Base-by-base conservation (phyloP, 2,329 filamentous ascomycete species). In the Aspergillus sp. region DNA sequence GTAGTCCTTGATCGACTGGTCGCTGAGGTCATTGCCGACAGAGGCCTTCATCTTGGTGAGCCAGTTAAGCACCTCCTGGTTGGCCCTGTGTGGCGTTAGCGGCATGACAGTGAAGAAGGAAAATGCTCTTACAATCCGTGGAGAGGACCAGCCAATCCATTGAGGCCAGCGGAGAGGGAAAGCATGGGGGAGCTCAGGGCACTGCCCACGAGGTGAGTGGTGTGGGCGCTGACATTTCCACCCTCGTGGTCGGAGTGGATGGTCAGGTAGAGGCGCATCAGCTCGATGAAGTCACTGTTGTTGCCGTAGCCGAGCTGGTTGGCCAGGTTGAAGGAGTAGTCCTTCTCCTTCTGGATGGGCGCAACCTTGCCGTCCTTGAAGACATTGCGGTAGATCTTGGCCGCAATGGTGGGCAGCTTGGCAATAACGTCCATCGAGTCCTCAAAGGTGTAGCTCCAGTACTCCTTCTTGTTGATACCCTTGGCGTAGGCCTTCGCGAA, bases 241-340 rank as follows among this genome's bases (percentile, higher is more conserved):
- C 91, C 91, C 77, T 98, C 91, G 76, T 98, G 91, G 68, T 98
- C 91, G 43, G 91, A 89, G 83, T 98, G 91, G 69, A 98, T 98
- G 71, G 91, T 96, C 58, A 98, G 78, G 79, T 98, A 98, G 49
- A 98, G 78, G 67, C 91, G 86, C 80, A 98, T 85, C 54, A 98
- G 75, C 80, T 98, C 91, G 63, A 98, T 72, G 55, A 98, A 98
- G 75, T 96, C 89, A 56, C 77, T 73, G 79, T 98, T 96, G 57
- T 82, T 78, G 54, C 83, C 83, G 64, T 91, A 98, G 57, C 91
- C 91, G 53, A 98, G 86, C 79, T 94, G 86, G 80, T 96, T 96
- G 69, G 91, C 88, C 64, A 98, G 84, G 82, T 98, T 98, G 84
- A 82, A 98, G 55, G 81, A 77, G 74, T 95, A 98, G 64, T 98